Percentiles rank a stretch among this genome's conserved stretches.
Conservation (phyloP, 495 filamentous ascomycete genomes). For the Penicillium lividum region DNA sequence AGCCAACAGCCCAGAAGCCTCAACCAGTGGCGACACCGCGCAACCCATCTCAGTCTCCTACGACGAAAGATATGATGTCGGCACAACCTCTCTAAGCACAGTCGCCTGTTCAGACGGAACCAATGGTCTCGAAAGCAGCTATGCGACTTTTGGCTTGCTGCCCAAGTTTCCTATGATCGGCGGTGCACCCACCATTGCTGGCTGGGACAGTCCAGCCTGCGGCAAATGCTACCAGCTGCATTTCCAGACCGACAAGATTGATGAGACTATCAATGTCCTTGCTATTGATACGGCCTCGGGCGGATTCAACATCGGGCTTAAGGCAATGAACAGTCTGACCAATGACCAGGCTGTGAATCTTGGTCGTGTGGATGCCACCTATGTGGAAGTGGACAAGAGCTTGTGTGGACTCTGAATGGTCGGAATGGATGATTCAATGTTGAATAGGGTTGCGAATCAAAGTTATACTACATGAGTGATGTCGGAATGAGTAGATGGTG, state of each 20-base stretch:
- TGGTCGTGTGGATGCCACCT: constrained; percentile 58
- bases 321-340: constrained; percentile 69
- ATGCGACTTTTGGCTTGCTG: constrained; percentile 61
- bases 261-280: constrained; percentile 62
- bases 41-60: constrained; percentile 37
- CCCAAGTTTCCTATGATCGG: constrained; percentile 61
- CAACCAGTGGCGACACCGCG: background rate
- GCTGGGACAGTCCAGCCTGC: constrained; percentile 62
- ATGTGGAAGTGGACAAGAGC: constrained; percentile 38
- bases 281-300: constrained; percentile 63
- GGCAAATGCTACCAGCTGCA: constrained; percentile 69
- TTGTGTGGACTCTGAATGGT: constrained; percentile 37
- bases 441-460: background rate
- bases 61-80: constrained; percentile 38
- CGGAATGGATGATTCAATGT: background rate
- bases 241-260: constrained; percentile 42
- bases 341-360: constrained; percentile 51
- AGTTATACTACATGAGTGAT: background rate
- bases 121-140: constrained; percentile 66
- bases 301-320: constrained; percentile 66
- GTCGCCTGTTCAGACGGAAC: constrained; percentile 58
- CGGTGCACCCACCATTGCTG: constrained; percentile 58
- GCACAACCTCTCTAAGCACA: constrained; percentile 52
- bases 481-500: background rate
- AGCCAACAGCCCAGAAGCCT: background rate